A percentile compares a stretch with the other conserved stretches of the same genome.
phyloP scores from a whole-genome alignment of 1,284 basidiomycete species.

The Melampsora occidentalis region DNA sequence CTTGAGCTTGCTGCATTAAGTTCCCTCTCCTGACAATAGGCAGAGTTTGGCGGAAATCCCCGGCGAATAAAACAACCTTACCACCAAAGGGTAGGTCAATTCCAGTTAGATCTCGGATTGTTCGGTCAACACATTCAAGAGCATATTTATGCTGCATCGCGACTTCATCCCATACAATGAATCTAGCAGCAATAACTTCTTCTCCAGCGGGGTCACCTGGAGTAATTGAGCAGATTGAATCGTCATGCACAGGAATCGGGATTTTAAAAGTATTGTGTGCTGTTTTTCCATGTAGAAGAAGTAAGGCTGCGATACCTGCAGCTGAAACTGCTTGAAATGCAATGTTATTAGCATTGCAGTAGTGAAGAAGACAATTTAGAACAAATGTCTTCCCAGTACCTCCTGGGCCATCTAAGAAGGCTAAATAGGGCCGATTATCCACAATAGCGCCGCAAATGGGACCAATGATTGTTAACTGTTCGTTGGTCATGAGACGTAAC shows the following conservation, averaged over 20 bases:
- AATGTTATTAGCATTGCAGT: too few species aligned
- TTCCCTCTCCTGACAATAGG: not conserved
- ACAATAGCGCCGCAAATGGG: too few species aligned
- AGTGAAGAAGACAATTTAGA: too few species aligned
- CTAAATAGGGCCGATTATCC: too few species aligned
- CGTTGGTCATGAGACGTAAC: too few species aligned
- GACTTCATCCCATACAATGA: constrained; percentile 19
- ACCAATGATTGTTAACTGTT: too few species aligned
- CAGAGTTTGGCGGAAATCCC: constrained; percentile 14
- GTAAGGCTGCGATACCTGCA: not conserved
- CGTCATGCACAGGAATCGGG: not conserved
- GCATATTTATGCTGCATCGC: not conserved
- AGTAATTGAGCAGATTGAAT: not conserved
- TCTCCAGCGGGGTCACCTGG: too few species aligned
- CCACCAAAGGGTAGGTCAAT: not conserved
- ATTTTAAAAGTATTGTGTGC: constrained; percentile 4
- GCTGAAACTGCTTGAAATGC: not conserved
- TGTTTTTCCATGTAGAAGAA: not conserved
- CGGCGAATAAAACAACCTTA: not conserved
- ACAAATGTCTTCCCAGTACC: too few species aligned
- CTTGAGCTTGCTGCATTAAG: not conserved
- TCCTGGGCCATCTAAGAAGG: too few species aligned
- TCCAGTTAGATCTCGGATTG: not conserved
- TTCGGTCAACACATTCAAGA: not conserved
- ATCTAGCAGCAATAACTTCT: too few species aligned